Evolutionary conservation across 352 stramenopile species (phyloP).

Genomic region (Phytophthora meadii): DNA sequence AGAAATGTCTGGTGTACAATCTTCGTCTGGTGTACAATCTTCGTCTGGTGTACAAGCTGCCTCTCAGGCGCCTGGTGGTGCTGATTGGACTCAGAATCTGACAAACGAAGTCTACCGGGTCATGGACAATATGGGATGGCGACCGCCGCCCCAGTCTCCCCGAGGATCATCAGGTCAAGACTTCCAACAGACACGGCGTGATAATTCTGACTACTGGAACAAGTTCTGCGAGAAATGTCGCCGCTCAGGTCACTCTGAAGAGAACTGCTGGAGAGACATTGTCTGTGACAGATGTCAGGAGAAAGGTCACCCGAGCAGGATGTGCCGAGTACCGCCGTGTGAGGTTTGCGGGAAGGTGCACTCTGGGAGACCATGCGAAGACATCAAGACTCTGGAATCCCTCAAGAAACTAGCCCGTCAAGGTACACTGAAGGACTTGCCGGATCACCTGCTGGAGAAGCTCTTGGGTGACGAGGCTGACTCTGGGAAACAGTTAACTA

Average conservation of each 20-base stretch:
- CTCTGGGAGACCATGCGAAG: neutral
- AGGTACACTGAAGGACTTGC: constrained; percentile 1
- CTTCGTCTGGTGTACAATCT: no score
- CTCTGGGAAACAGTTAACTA: constrained; percentile 20
- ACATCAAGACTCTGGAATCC: neutral
- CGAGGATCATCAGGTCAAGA: neutral
- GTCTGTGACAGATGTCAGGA: neutral
- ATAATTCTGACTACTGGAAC: neutral
- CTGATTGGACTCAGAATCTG: neutral
- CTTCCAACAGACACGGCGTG: neutral
- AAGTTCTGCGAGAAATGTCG: neutral
- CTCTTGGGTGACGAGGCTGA: neutral
- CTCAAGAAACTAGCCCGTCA: neutral
- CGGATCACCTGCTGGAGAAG: neutral
- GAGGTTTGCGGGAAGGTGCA: neutral
- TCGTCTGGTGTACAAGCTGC: no score
- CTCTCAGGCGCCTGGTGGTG: neutral
- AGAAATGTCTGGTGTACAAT: no score
- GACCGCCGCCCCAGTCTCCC: neutral
- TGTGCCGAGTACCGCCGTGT: neutral
- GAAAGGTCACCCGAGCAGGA: neutral
- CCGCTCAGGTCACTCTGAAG: neutral
- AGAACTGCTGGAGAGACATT: constrained; percentile 4
- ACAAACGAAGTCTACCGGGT: neutral
- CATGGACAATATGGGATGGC: neutral